Conservation (phyloP, 192 early-diverging fungal species). For the Podila horticola region DNA sequence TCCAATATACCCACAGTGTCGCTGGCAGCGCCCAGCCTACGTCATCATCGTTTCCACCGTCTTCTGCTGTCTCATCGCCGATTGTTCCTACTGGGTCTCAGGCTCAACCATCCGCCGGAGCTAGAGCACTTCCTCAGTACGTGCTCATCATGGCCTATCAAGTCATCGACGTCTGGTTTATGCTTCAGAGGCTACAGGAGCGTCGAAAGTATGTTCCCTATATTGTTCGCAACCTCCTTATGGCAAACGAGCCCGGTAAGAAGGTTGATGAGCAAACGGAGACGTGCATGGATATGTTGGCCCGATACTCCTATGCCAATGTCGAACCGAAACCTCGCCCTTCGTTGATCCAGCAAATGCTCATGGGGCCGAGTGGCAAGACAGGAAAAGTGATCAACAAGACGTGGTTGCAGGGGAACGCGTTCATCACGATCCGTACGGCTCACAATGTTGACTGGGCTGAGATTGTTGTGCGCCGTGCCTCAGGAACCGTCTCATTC, state of each 20-base stretch:
- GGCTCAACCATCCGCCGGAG: slow-evolving; percentile 12
- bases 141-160: slow-evolving; percentile 94
- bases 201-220: slow-evolving; percentile 83
- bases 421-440: slow-evolving; percentile 81
- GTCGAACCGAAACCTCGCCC: slow-evolving; percentile 69
- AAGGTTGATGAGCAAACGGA: slow-evolving; percentile 88
- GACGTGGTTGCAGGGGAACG: slow-evolving; percentile 89
- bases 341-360: slow-evolving; percentile 61
- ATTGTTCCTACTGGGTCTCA: slow-evolving; percentile 1
- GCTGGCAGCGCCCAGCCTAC: slow-evolving; percentile 21
- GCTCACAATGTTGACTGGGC: slow-evolving; percentile 76
- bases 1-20: slow-evolving; percentile 65
- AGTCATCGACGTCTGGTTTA: slow-evolving; percentile 90
- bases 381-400: slow-evolving; percentile 63
- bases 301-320: slow-evolving; percentile 85
- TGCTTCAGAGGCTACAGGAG: slow-evolving; percentile 77
- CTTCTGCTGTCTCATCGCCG: slow-evolving; percentile 30
- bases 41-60: slow-evolving; percentile 15
- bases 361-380: slow-evolving; percentile 55
- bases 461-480: slow-evolving; percentile 84
- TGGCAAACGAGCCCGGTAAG: slow-evolving; percentile 64
- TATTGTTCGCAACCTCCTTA: slow-evolving; percentile 79
- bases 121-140: slow-evolving; percentile 76
- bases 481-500: slow-evolving; percentile 80
- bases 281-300: slow-evolving; percentile 94